phyloP scores from a whole-genome alignment of 352 stramenopile species.

The Phytophthora aleatoria region DNA sequence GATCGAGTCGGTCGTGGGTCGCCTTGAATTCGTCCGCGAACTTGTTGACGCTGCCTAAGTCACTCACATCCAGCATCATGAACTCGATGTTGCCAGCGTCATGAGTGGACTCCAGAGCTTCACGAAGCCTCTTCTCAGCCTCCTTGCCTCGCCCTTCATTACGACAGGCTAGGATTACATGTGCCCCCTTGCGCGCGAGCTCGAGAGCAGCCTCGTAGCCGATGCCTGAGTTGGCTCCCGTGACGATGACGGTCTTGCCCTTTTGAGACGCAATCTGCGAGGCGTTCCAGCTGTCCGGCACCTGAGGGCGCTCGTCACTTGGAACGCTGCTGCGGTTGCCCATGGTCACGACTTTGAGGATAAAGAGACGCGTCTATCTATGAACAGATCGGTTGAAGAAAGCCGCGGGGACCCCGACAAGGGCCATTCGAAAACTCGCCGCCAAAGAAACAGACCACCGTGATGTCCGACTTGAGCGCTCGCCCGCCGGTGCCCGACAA shows the following conservation, averaged over 20 bases:
- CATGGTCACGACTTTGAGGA: slow-evolving; percentile 6
- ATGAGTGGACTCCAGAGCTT: slow-evolving; percentile 8
- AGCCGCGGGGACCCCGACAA: no score
- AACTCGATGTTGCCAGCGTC: slow-evolving; percentile 48
- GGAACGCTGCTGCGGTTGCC: slow-evolving; percentile 16
- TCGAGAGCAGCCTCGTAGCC: slow-evolving; percentile 19
- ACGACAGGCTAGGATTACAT: slow-evolving; percentile 44
- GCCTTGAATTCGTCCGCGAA: slow-evolving; percentile 49
- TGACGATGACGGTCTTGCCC: slow-evolving; percentile 42
- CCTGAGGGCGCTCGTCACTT: slow-evolving; percentile 5
- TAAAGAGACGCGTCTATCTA: background rate
- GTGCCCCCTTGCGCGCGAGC: slow-evolving; percentile 22
- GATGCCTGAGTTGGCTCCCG: slow-evolving; percentile 30
- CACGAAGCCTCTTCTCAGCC: slow-evolving; percentile 26
- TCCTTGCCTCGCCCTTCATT: slow-evolving; percentile 29
- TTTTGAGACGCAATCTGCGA: slow-evolving; percentile 28
- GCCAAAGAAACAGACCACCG: background rate
- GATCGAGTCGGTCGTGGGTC: slow-evolving; percentile 43
- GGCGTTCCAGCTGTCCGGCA: slow-evolving; percentile 28
- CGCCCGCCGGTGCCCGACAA: slow-evolving; percentile 15
- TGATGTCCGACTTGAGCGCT: slow-evolving; percentile 9
- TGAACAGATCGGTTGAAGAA: slow-evolving; percentile 1
- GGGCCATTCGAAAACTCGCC: slow-evolving; percentile 1
- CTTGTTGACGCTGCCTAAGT: slow-evolving; percentile 43
- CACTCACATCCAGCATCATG: slow-evolving; percentile 51